Evolutionary conservation across 208 protist genomes (phyloP).

Genomic region (Leishmania braziliensis): DNA sequence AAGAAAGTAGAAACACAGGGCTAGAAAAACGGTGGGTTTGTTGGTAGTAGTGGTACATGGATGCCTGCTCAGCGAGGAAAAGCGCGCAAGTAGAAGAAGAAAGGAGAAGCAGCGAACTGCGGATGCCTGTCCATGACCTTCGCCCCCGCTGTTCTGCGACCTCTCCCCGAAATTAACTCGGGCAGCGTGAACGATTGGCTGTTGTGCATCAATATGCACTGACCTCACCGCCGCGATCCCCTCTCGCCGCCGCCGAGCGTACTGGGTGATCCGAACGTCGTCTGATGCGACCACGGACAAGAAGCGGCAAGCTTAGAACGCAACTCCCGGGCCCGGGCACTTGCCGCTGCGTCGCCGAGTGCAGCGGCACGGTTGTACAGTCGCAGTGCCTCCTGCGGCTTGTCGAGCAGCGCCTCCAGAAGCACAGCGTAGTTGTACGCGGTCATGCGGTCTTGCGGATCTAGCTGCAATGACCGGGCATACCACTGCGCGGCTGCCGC

Average conservation of each 20-base stretch:
- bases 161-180: neutral
- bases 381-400: conserved; percentile 44
- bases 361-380: conserved; percentile 60
- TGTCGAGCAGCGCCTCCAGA: conserved; percentile 63
- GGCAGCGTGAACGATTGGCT: neutral
- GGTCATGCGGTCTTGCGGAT: conserved; percentile 77
- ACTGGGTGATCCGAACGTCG: neutral
- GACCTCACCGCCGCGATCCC: neutral
- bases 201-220: neutral
- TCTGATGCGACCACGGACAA: neutral
- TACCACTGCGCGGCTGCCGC: conserved; percentile 58
- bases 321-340: conserved; percentile 56
- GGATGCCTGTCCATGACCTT: neutral
- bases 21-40: neutral
- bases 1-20: neutral
- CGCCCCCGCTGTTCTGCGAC: neutral
- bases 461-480: conserved; percentile 49
- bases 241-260: neutral
- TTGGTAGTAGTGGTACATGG: neutral
- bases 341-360: conserved; percentile 57
- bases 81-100: conserved; percentile 4
- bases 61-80: neutral
- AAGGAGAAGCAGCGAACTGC: neutral
- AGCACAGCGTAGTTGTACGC: conserved; percentile 85
- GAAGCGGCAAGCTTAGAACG: conserved; percentile 10